Evolutionary conservation across 441 rosid genomes (phyloP), one percentile per base, ranked within the genome.

Genomic region (Adansonia rubrostipa): DNA sequence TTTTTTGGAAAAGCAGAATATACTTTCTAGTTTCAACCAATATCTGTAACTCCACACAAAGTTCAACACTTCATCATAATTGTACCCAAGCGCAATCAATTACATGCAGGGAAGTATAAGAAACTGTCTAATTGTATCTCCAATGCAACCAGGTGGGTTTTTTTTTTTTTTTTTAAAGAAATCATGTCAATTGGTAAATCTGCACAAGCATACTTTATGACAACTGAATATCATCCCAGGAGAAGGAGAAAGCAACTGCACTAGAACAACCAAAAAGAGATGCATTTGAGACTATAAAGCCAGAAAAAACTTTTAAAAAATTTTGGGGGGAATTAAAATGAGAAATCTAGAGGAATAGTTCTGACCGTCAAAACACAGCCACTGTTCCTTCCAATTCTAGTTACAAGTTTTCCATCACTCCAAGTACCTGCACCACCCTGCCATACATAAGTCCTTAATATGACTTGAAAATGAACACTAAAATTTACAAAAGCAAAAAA

Each of bases 341-440:
- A 73, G 36, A 73, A 20, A 48, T 48, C 42, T 48, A 47, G 69
- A 63, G 79, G 72, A 74, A 80, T 44, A 78, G 82, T 80, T 20
- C 92, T 88, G 78, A 96, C 99, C 80, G 94, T 94, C 80, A 90
- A 84, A 77, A 96, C 99, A 76, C 96, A 87, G 77, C 84, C 89
- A 56, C 91, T 90, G 85, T 96, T 96, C 87, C 93, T 94, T 79
- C 99, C 99, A 71, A 92, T 96, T 82, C 98, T 92, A 57, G 99
- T 96, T 51, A 96, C 97, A 61, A 96, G 94, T 88, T 96, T 96
- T 80, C 98, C 98, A 84, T 96, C 99, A 80, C 99, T 96, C 99
- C 99, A 96, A 45, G 99, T 91, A 92, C 99, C 99, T 92, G 99
- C 99, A 92, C 97, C 98, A 91, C 99, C 99, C 99, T 96, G 99